Conservation (phyloP, 768 basidiomycete genomes). For the Pulveroboletus sp. region DNA sequence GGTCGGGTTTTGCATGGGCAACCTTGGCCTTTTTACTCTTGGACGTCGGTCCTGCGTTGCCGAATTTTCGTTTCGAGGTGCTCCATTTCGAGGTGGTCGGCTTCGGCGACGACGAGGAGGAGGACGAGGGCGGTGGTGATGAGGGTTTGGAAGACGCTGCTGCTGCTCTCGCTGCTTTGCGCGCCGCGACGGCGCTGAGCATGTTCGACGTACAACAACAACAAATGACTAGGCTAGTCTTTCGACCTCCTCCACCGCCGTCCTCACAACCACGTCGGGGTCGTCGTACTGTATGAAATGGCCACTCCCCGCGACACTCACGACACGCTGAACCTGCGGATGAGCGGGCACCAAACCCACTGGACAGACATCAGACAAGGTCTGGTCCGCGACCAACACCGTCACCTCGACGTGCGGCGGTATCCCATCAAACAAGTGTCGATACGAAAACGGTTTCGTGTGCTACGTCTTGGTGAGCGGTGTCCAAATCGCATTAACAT, state of each 20-base stretch:
- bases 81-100: neutral
- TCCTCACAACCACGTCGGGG: neutral
- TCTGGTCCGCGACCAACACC: too few relatives aligned
- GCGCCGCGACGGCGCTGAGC: slow-evolving; percentile 73
- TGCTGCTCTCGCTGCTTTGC: slow-evolving; percentile 54
- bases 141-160: slow-evolving; percentile 15
- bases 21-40: slow-evolving; percentile 31
- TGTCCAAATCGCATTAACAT: too few relatives aligned
- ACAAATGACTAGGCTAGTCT: slow-evolving; percentile 1
- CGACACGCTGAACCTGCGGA: too few relatives aligned
- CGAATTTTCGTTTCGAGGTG: slow-evolving; percentile 45
- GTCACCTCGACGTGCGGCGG: too few relatives aligned
- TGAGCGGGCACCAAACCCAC: too few relatives aligned
- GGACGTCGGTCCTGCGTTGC: slow-evolving; percentile 14
- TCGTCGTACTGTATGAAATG: slow-evolving; percentile 19
- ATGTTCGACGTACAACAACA: slow-evolving; percentile 30
- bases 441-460: too few relatives aligned
- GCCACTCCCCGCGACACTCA: neutral
- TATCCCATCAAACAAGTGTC: too few relatives aligned
- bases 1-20: slow-evolving; percentile 20
- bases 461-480: too few relatives aligned
- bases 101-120: slow-evolving; percentile 10
- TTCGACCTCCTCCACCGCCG: slow-evolving; percentile 5
- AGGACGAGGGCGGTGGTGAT: slow-evolving; percentile 5
- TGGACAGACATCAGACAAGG: too few relatives aligned